These are phyloP conservation scores for Claviceps humidiphila DNA, from an alignment of 2,329 filamentous ascomycete species.

Conservation along the genomic window DNA sequence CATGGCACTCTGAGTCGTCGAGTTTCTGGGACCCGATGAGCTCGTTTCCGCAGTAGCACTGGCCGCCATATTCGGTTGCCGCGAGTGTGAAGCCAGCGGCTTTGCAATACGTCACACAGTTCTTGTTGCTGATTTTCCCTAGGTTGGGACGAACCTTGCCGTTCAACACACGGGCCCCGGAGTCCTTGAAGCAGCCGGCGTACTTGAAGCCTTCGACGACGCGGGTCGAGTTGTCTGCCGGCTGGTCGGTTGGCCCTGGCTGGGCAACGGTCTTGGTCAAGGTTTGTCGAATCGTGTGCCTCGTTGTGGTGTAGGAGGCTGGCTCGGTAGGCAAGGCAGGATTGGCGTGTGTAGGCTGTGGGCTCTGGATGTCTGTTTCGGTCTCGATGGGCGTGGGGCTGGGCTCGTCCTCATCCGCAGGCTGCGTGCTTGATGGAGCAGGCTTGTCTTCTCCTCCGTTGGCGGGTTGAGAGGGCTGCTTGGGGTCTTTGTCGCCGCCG, in stretches of 20 bases:
- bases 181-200: slow-evolving; percentile 31
- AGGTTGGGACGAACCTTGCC: slow-evolving; percentile 27
- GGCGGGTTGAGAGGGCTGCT: background rate
- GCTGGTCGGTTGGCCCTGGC: slow-evolving; percentile 6
- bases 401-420: background rate
- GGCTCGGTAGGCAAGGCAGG: slow-evolving; percentile 7
- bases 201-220: slow-evolving; percentile 21
- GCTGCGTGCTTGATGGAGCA: slow-evolving; percentile 1
- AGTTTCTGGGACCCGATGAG: slow-evolving; percentile 24
- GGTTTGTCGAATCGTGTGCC: slow-evolving; percentile 30
- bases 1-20: slow-evolving; percentile 29
- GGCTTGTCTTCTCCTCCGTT: background rate
- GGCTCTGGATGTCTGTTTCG: background rate
- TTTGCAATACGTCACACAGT: slow-evolving; percentile 36
- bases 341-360: slow-evolving; percentile 1
- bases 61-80: slow-evolving; percentile 36
- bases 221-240: slow-evolving; percentile 8
- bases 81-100: slow-evolving; percentile 28
- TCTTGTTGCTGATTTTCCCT: slow-evolving; percentile 28
- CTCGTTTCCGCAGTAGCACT: slow-evolving; percentile 39
- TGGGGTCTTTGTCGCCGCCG: slow-evolving; percentile 6
- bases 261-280: slow-evolving; percentile 28
- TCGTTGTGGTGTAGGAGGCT: slow-evolving; percentile 15
- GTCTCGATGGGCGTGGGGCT: background rate
- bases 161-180: slow-evolving; percentile 22